These are phyloP conservation scores for Ustilago lituana DNA, from an alignment of 1,284 basidiomycete species.

Conservation along the genomic window DNA sequence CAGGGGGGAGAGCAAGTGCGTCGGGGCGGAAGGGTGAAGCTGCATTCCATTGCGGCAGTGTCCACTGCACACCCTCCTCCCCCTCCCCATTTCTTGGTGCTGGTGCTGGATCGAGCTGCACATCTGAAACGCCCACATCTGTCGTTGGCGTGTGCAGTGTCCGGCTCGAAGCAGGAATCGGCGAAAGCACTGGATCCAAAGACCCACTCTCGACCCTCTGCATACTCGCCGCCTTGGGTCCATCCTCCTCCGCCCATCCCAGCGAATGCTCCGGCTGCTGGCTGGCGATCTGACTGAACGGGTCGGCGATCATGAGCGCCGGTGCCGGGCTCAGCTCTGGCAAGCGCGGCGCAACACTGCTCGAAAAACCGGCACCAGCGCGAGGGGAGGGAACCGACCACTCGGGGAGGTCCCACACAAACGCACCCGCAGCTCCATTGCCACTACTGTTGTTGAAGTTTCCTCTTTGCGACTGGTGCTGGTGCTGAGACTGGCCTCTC, in stretches of 20 bases:
- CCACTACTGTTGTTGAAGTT: too few species aligned
- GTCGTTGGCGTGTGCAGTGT: background rate
- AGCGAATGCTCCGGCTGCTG: background rate
- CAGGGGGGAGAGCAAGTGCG: background rate
- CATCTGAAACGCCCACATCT: constrained; percentile 1
- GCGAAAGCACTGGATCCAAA: constrained; percentile 22
- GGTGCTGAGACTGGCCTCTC: too few species aligned
- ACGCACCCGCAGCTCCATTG: background rate
- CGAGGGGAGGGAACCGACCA: too few species aligned
- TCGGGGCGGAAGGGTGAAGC: constrained; percentile 25
- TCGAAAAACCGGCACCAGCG: too few species aligned
- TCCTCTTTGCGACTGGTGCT: too few species aligned
- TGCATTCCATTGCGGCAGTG: constrained; percentile 11
- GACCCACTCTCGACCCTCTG: constrained; percentile 29
- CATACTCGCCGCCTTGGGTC: background rate
- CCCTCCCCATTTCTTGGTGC: too few species aligned
- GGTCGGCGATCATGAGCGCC: constrained; percentile 28
- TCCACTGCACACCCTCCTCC: background rate
- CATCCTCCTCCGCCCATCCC: background rate
- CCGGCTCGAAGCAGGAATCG: background rate
- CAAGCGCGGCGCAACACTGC: background rate
- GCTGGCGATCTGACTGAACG: constrained; percentile 1
- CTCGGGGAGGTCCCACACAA: constrained; percentile 26
- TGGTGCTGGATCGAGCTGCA: too few species aligned
- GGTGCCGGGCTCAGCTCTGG: constrained; percentile 18